These are phyloP conservation scores for Saccharomyces hybrid DNA, from an alignment of 1,139 yeast species.

Conservation along the genomic window DNA sequence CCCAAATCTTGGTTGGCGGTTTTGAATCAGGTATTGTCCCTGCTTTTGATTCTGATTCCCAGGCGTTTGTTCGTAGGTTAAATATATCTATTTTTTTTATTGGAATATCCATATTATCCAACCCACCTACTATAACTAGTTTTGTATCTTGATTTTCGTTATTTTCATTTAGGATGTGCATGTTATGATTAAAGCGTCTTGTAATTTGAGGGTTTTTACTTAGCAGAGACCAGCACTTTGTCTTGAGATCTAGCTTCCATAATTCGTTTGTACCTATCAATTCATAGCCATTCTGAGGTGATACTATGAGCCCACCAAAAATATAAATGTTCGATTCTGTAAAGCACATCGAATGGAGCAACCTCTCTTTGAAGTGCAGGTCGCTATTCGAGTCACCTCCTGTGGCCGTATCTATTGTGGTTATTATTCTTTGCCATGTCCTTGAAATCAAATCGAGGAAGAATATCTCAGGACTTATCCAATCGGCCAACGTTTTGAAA, in stretches of 20 bases:
- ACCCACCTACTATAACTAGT: constrained; percentile 55
- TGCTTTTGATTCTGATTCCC: constrained; percentile 33
- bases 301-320: constrained; percentile 51
- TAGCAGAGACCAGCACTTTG: constrained; percentile 45
- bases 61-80: constrained; percentile 44
- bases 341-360: constrained; percentile 52
- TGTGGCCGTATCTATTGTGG: constrained; percentile 10
- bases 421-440: constrained; percentile 43
- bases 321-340: constrained; percentile 45
- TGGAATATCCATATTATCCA: constrained; percentile 38
- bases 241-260: constrained; percentile 55
- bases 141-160: constrained; percentile 47
- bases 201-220: constrained; percentile 36
- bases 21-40: constrained; percentile 3
- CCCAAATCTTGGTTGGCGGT: constrained; percentile 5
- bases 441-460: constrained; percentile 50
- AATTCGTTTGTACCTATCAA: constrained; percentile 51
- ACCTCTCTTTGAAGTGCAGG: constrained; percentile 45
- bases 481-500: constrained; percentile 32
- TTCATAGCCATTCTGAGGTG: constrained; percentile 29
- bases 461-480: constrained; percentile 51
- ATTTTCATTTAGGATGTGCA: constrained; percentile 39
- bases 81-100: constrained; percentile 42
- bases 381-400: constrained; percentile 10
- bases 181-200: constrained; percentile 46